Base-by-base conservation (phyloP, 2,329 filamentous ascomycete genomes). In the Diaporthe capsici region DNA sequence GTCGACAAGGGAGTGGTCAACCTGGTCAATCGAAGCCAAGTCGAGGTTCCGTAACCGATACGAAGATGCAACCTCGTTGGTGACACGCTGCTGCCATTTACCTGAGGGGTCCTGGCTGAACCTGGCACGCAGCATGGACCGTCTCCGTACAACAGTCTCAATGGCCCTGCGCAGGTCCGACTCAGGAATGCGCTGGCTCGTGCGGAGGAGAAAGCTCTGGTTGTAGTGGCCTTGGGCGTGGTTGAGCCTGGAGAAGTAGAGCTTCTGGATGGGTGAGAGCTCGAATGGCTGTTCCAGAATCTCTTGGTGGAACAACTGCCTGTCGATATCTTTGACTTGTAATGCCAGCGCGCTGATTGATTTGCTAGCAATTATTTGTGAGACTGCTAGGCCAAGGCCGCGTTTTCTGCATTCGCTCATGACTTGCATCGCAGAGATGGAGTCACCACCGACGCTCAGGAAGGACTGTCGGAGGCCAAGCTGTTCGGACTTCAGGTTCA, bases 371-470 rank as follows among this genome's bases (percentile, higher is more conserved):
- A 89, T 86, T 31, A 88, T 84, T 20, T 86, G 82, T 0, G 85
- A 83, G 0, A 88, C 86, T 1, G 81, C 84, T 13, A 89, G 70
- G 1, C 80, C 75, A 28, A 87, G 78, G 0, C 83, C 84, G 20
- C 83, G 80, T 34, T 82, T 81, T 57, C 85, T 81, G 15, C 84
- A 84, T 37, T 82, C 81, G n/a, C 85, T 82, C 20, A 88, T 87
- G 6, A 89, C 78, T 61, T 84, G 86, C 84, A 89, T 90, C 1
- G 86, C 86, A 2, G 82, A 76, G 3, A 88, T 83, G 0, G 87
- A 88, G 77, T 88, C 85, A 28, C 87, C 87, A 9, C 87, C 87
- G 0, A 88, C 82, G 0, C 90, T 88, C 4, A 86, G 83, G 0
- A 91, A 86, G 0, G 88, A 90, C 74, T 89, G 86, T 51, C 90